phyloP scores from a whole-genome alignment of 345 rosid genomes.

The Eucalyptus urophylla region DNA sequence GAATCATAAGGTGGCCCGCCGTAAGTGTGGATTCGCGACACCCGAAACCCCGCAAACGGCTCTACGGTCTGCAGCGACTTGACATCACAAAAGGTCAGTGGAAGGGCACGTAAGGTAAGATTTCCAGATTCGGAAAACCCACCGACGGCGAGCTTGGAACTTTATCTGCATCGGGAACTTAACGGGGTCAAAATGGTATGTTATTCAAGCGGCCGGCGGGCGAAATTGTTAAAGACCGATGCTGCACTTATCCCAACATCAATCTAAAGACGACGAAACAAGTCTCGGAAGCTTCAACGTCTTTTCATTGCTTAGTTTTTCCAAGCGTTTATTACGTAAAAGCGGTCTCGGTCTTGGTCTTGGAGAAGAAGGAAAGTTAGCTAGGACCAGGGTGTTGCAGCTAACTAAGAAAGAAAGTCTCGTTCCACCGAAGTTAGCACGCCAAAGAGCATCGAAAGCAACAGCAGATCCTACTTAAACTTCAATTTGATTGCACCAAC shows the following conservation, averaged over 20 bases:
- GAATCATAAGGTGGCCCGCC: background rate
- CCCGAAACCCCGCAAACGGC: background rate
- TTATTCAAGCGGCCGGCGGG: background rate
- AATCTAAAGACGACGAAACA: background rate
- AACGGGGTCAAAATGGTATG: background rate
- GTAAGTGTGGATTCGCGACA: background rate
- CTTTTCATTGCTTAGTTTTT: background rate
- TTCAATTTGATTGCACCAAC: background rate
- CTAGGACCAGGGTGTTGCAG: background rate
- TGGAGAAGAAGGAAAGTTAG: background rate
- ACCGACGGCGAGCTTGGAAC: background rate
- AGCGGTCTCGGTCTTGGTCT: background rate
- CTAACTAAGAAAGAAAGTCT: background rate
- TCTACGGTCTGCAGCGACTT: background rate
- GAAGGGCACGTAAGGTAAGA: background rate
- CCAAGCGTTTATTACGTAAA: background rate
- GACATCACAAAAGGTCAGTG: background rate
- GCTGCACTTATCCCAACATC: background rate
- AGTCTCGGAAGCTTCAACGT: background rate
- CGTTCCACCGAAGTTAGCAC: background rate
- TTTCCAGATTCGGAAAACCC: background rate
- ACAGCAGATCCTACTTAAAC: background rate
- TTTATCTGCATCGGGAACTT: background rate
- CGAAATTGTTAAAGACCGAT: background rate
- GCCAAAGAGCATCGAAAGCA: background rate